Conservation (phyloP, 306 rosid genomes). For the Inga oerstediana region DNA sequence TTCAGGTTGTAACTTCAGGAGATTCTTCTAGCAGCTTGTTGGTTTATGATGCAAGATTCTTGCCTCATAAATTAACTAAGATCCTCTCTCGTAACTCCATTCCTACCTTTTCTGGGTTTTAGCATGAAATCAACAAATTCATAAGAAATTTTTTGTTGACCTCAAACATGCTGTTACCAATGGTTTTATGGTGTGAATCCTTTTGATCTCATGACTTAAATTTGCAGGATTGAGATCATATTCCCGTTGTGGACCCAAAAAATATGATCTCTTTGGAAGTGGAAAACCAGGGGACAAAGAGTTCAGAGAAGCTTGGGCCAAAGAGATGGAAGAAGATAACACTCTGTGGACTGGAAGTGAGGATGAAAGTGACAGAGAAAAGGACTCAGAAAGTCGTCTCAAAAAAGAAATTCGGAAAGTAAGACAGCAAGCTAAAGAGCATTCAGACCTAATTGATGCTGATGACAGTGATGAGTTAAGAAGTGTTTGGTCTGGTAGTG, state of each 20-base stretch:
- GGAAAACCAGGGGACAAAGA: neutral
- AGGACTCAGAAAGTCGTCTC: neutral
- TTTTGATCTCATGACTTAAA: neutral
- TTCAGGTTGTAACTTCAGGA: neutral
- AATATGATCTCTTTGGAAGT: constrained; percentile 8
- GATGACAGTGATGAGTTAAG: constrained; percentile 6
- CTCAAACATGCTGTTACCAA: neutral
- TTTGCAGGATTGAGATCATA: neutral
- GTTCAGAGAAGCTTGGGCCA: neutral
- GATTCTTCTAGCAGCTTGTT: neutral
- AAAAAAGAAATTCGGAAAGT: neutral
- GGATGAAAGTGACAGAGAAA: neutral
- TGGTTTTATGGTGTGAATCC: neutral
- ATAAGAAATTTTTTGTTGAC: neutral
- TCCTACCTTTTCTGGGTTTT: neutral
- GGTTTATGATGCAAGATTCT: neutral
- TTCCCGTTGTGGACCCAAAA: neutral
- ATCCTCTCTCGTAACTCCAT: neutral
- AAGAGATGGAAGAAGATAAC: constrained; percentile 5
- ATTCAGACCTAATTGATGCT: constrained; percentile 8
- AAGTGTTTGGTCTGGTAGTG: constrained; percentile 16
- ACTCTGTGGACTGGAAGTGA: constrained; percentile 13
- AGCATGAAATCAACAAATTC: neutral
- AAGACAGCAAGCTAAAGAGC: constrained; percentile 10
- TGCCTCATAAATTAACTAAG: neutral